Percentiles rank a stretch among this genome's conserved stretches.
Evolutionary conservation across 768 basidiomycete genomes (phyloP).

Genomic region (Leccinum pellstonianum): DNA sequence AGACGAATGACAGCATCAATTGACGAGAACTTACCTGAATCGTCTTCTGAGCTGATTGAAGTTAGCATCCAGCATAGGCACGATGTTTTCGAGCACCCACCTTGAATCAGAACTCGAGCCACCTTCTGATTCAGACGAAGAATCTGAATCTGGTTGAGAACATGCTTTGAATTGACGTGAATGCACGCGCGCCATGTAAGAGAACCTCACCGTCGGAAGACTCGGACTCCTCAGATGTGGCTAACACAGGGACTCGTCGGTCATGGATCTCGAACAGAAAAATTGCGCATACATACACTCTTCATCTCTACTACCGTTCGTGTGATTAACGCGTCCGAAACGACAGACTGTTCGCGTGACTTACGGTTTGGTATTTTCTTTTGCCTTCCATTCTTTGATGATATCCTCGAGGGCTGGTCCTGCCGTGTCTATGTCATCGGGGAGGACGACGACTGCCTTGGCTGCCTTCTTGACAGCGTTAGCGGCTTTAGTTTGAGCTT

Average conservation of each 20-base stretch:
- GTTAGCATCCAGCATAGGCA: constrained; percentile 10
- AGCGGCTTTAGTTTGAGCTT: constrained; percentile 68
- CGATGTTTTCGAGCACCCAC: constrained; percentile 12
- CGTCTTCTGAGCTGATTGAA: constrained; percentile 18
- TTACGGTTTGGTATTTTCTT: constrained; percentile 31
- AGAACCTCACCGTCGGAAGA: constrained; percentile 27
- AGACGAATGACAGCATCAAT: not conserved
- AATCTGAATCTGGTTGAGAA: constrained; percentile 13
- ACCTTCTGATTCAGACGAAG: constrained; percentile 21
- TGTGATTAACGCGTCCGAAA: constrained; percentile 6
- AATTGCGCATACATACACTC: constrained; percentile 23
- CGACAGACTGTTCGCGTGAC: constrained; percentile 9
- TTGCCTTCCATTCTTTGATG: constrained; percentile 60
- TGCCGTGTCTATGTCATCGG: constrained; percentile 47
- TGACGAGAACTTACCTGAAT: constrained; percentile 20
- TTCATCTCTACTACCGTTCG: constrained; percentile 10
- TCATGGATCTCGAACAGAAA: not conserved
- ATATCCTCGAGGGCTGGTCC: constrained; percentile 65
- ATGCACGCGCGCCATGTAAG: not conserved
- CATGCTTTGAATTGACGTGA: not conserved
- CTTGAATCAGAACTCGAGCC: constrained; percentile 29
- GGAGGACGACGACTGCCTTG: constrained; percentile 57
- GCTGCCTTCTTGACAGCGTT: constrained; percentile 73
- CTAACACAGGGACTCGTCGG: constrained; percentile 11
- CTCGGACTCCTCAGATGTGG: constrained; percentile 25